phyloP scores from a whole-genome alignment of 768 basidiomycete species.

The Hericium coralloides region DNA sequence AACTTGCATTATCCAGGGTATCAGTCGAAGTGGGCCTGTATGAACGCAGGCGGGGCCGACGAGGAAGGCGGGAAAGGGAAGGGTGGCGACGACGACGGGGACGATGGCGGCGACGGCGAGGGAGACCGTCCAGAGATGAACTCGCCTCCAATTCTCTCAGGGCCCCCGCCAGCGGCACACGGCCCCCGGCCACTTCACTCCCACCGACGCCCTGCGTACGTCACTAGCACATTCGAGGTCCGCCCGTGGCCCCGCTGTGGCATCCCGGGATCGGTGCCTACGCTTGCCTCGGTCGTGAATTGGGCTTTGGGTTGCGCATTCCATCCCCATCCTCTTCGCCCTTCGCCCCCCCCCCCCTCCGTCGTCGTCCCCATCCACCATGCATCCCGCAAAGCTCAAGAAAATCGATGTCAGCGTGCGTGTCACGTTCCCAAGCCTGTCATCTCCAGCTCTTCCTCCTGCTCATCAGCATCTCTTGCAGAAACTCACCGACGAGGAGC shows the following conservation, averaged over 20 bases:
- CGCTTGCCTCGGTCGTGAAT: no score
- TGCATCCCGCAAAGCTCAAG: slow-evolving; percentile 77
- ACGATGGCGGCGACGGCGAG: not conserved
- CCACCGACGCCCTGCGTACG: no score
- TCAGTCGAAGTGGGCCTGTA: slow-evolving; percentile 12
- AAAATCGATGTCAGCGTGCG: slow-evolving; percentile 92
- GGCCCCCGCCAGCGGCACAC: not conserved
- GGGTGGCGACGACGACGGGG: not conserved
- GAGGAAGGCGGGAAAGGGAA: slow-evolving; percentile 17
- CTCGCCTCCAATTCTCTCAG: not conserved
- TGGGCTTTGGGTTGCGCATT: no score
- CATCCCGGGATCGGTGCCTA: no score
- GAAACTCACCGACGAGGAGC: slow-evolving; percentile 84
- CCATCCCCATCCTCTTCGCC: no score
- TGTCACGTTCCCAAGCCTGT: slow-evolving; percentile 9
- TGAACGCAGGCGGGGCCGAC: slow-evolving; percentile 18
- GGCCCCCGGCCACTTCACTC: no score
- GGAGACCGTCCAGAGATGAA: not conserved
- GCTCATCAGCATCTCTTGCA: slow-evolving; percentile 20
- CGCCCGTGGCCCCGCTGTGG: no score
- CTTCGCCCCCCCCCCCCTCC: no score
- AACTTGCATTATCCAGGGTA: slow-evolving; percentile 24
- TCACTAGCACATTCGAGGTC: no score
- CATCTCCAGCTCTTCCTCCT: not conserved
- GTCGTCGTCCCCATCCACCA: slow-evolving; percentile 19